Base-by-base conservation (phyloP, 2,329 filamentous ascomycete genomes). In the Sarocladiaceae sp. region DNA sequence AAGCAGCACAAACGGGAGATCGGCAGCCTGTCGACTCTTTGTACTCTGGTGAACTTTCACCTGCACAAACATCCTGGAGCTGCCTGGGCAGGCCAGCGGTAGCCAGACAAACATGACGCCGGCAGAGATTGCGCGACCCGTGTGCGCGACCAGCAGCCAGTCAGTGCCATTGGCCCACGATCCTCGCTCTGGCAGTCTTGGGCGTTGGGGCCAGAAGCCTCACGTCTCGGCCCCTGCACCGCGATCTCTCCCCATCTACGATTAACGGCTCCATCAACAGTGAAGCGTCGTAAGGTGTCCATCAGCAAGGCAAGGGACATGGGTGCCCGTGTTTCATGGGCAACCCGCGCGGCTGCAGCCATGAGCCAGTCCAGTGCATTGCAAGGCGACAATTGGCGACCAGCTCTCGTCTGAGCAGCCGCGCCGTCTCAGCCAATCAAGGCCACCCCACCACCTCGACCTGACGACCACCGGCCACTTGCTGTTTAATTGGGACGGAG, bases 351-450 rank as follows among this genome's bases (percentile, higher is more conserved):
- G 47, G 47, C 47, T 50, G 47, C 26, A 50, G 47, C 47, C 18
- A 50, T 36, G 3, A 20, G 6, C 47, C 26, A 11, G 11, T 3
- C 23, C 10, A 10, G 20, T 10, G 20, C 7, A n/a, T 5, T 42
- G 37, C 4, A 42, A n/a, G 12, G 33, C 5, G 7, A 17, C 7
- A 17, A 36, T n/a, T n/a, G 33, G 7, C 33, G 33, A 36, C 33
- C 15, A 17, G 8, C 12, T 42, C 37, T 42, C 37, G 57, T 57
- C 53, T 44, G 50, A 55, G 51, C 31, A 51, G 52, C 44, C 49
- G 52, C 51, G 54, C 53, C 52, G 52, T 58, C 55, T 26, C 55
- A 54, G 55, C 63, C 63, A 64, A 65, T 64, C 62, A 54, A 53
- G 42, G 46, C 15, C 13, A 39, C 53, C 50, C 55, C 59, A 57